Conservation (phyloP, 805 yeast genomes). For the Suhomyces faveliae region DNA sequence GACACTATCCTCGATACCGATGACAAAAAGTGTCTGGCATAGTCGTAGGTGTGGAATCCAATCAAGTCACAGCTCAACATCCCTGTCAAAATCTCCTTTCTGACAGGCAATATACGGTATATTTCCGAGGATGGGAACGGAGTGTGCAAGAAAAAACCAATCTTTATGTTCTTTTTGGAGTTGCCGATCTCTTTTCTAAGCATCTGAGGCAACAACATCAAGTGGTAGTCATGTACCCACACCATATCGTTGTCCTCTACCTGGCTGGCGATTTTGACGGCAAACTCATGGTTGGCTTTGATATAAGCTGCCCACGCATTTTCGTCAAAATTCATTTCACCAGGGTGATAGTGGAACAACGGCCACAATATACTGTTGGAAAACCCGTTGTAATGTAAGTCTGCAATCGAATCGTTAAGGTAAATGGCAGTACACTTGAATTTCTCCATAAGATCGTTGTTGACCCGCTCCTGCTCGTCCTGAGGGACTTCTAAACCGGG, state of each 20-base stretch:
- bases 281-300: conserved; percentile 85
- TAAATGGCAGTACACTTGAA: conserved; percentile 91
- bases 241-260: conserved; percentile 82
- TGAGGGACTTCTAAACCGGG: conserved; percentile 83
- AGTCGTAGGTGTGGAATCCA: conserved; percentile 99
- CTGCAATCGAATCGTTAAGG: conserved; percentile 85
- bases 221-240: conserved; percentile 98
- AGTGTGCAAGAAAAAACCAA: conserved; percentile 94
- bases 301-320: conserved; percentile 97
- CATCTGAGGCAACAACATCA: conserved; percentile 92
- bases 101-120: conserved; percentile 91
- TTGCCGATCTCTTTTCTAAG: conserved; percentile 60
- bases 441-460: conserved; percentile 64
- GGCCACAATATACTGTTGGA: conserved; percentile 97
- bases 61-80: conserved; percentile 90
- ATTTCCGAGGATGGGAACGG: conserved; percentile 98
- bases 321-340: conserved; percentile 97
- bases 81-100: conserved; percentile 88
- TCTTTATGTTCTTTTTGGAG: conserved; percentile 54
- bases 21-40: conserved; percentile 91
- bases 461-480: conserved; percentile 66
- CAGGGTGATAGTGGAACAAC: conserved; percentile 96
- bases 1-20: conserved; percentile 78
- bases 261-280: conserved; percentile 64
- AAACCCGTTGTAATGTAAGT: conserved; percentile 94